Conservation (phyloP, 179 eudicot species). For the Nepenthes alata region DNA sequence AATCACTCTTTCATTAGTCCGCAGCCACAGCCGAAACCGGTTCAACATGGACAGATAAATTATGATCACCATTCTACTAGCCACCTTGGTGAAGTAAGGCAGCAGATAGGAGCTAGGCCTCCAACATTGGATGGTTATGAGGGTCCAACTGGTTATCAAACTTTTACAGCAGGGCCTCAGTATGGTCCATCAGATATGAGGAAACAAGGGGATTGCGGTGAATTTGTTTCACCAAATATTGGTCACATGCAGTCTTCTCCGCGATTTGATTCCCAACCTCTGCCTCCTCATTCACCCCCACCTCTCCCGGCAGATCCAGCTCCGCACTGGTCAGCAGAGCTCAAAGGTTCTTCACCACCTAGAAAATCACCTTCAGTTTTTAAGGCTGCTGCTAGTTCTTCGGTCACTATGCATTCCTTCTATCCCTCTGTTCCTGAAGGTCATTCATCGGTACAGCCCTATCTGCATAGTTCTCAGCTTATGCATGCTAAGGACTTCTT, state of each 20-base stretch:
- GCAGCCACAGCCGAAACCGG: slow-evolving; percentile 13
- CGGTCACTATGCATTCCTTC: slow-evolving; percentile 20
- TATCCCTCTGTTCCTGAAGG: slow-evolving; percentile 31
- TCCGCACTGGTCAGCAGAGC: slow-evolving; percentile 25
- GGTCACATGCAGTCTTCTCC: slow-evolving; percentile 18
- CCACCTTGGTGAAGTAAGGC: slow-evolving; percentile 19
- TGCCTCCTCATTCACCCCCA: slow-evolving; percentile 66
- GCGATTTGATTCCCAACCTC: slow-evolving; percentile 36
- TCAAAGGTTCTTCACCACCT: slow-evolving; percentile 24
- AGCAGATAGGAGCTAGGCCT: slow-evolving; percentile 16
- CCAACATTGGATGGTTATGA: slow-evolving; percentile 15
- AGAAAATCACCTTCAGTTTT: slow-evolving; percentile 35
- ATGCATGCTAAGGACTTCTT: slow-evolving; percentile 21
- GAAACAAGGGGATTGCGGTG: slow-evolving; percentile 19
- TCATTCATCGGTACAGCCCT: slow-evolving; percentile 16
- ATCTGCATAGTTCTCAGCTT: slow-evolving; percentile 20
- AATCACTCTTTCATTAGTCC: slow-evolving; percentile 13
- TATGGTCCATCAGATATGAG: slow-evolving; percentile 17
- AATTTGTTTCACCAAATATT: slow-evolving; percentile 9
- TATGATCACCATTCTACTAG: slow-evolving; percentile 22
- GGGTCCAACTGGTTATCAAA: slow-evolving; percentile 17
- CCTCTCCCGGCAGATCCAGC: slow-evolving; percentile 40
- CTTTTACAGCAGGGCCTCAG: slow-evolving; percentile 10
- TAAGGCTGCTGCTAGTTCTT: slow-evolving; percentile 31
- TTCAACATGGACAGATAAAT: slow-evolving; percentile 20